Percentiles rank a stretch among this genome's conserved stretches.
These are phyloP conservation scores for Luvunga scandens DNA, from an alignment of 345 rosid genomes.

Conservation along the genomic window DNA sequence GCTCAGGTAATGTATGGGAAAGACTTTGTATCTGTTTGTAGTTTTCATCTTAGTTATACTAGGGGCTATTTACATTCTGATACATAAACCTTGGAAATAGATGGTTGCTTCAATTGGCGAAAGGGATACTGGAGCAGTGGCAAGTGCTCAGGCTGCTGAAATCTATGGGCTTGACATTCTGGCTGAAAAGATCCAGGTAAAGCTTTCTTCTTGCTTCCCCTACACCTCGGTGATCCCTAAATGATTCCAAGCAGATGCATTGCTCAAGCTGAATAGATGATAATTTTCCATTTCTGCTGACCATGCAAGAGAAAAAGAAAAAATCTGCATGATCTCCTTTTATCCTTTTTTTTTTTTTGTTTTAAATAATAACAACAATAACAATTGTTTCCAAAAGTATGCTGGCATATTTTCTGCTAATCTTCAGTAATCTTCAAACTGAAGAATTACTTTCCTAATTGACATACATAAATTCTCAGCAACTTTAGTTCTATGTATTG, in stretches of 20 bases:
- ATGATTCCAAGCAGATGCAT: not conserved
- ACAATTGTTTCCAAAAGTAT: not conserved
- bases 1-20: slow-evolving; percentile 59
- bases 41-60: slow-evolving; percentile 2
- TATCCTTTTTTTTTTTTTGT: not conserved
- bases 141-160: slow-evolving; percentile 89
- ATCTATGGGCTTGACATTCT: slow-evolving; percentile 83
- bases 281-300: slow-evolving; percentile 1
- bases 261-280: not conserved
- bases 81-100: slow-evolving; percentile 30
- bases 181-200: slow-evolving; percentile 72
- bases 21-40: slow-evolving; percentile 6
- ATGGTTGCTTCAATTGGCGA: slow-evolving; percentile 50
- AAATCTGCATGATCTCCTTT: not conserved
- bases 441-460: not conserved
- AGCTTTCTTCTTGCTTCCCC: slow-evolving; percentile 2
- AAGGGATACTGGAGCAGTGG: slow-evolving; percentile 72
- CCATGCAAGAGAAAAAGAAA: not conserved
- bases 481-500: not conserved
- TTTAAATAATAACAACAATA: not conserved
- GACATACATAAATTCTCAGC: not conserved
- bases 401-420: not conserved
- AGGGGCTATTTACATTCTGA: slow-evolving; percentile 1
- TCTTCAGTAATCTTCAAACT: not conserved
- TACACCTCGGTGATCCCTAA: not conserved